Evolutionary conservation across 2,329 filamentous ascomycete species (phyloP).

Genomic region (Fusarium tanahbumbuense): DNA sequence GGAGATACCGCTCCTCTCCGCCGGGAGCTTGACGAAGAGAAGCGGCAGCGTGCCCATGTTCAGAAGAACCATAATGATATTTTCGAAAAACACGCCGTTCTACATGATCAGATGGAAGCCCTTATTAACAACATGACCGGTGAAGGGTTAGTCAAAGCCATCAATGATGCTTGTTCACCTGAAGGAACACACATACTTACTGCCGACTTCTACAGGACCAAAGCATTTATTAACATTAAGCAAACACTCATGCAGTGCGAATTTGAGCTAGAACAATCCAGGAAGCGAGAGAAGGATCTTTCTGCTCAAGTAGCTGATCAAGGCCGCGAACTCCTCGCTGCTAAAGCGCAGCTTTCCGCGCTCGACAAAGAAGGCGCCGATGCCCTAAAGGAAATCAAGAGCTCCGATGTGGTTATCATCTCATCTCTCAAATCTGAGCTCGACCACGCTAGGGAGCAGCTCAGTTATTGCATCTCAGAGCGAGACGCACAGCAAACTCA

Average conservation of each 20-base stretch:
- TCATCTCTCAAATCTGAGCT: constrained; percentile 69
- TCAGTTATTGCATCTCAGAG: constrained; percentile 62
- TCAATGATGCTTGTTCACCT: constrained; percentile 48
- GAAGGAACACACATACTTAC: constrained; percentile 57
- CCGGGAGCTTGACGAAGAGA: constrained; percentile 66
- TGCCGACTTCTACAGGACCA: constrained; percentile 60
- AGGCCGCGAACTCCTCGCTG: constrained; percentile 65
- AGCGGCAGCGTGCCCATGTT: constrained; percentile 62
- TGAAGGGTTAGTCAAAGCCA: constrained; percentile 65
- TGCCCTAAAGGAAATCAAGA: constrained; percentile 69
- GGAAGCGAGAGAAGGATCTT: constrained; percentile 57
- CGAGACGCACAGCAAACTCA: constrained; percentile 69
- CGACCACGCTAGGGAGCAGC: constrained; percentile 64
- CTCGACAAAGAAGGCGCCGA: constrained; percentile 65
- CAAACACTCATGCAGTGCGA: constrained; percentile 59
- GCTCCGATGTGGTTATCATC: constrained; percentile 68
- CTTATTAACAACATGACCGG: constrained; percentile 63
- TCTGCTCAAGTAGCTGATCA: constrained; percentile 63
- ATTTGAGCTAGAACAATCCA: constrained; percentile 61
- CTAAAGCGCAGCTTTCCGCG: constrained; percentile 65
- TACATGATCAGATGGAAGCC: constrained; percentile 68
- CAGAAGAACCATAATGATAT: constrained; percentile 67
- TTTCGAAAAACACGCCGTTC: constrained; percentile 68
- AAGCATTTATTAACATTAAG: constrained; percentile 64
- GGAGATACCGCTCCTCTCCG: constrained; percentile 67